phyloP scores from a whole-genome alignment of 176 grass and related monocot genomes.

The Sorghum bicolor region Sorghum_bicolor_NCBIv3 NC_012870.2:69680001-69680500 shows the following conservation, averaged over 20 bases:
- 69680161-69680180: slow-evolving; percentile 76
- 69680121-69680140: slow-evolving; percentile 62
- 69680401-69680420: no score
- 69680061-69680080: not conserved
- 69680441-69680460: not conserved
- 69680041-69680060: no score
- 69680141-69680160: slow-evolving; percentile 96
- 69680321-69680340: not conserved
- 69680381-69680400: slow-evolving; percentile 48
- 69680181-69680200: slow-evolving; percentile 83
- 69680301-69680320: not conserved
- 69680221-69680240: not conserved
- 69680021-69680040: not conserved
- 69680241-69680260: not conserved
- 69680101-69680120: slow-evolving; percentile 62
- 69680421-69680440: not conserved
- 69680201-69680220: not conserved
- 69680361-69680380: slow-evolving; percentile 62
- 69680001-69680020: not conserved
- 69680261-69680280: not conserved
- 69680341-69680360: slow-evolving; percentile 39
- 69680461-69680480: not conserved
- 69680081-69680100: slow-evolving; percentile 55
- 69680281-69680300: not conserved
- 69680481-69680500: slow-evolving; percentile 1